These are phyloP conservation scores for Mycosphaerelloides madeirae DNA, from an alignment of 2,329 filamentous ascomycete species.

Conservation along the genomic window DNA sequence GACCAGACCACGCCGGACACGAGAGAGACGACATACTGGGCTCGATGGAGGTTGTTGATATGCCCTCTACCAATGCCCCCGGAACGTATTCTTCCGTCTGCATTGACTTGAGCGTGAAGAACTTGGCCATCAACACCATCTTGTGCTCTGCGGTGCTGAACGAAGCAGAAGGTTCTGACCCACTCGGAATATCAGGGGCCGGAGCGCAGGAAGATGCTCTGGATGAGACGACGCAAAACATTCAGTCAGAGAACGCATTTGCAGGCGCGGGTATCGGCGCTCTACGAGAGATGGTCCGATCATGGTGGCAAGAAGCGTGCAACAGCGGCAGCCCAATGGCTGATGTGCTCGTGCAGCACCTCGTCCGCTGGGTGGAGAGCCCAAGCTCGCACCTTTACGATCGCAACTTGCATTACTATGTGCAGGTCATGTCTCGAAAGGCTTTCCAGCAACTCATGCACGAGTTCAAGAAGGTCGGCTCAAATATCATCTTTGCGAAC, in stretches of 20 bases:
- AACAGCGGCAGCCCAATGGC: slow-evolving; percentile 85
- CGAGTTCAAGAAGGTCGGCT: slow-evolving; percentile 91
- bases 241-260: slow-evolving; percentile 85
- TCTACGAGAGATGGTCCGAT: slow-evolving; percentile 94
- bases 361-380: slow-evolving; percentile 95
- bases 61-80: slow-evolving; percentile 89
- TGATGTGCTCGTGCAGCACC: slow-evolving; percentile 93
- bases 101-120: slow-evolving; percentile 89
- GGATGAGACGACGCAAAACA: slow-evolving; percentile 61
- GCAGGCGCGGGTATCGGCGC: slow-evolving; percentile 87
- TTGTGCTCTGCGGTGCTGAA: slow-evolving; percentile 95
- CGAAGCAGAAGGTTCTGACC: slow-evolving; percentile 85
- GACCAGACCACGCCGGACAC: slow-evolving; percentile 91
- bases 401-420: slow-evolving; percentile 88
- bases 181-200: slow-evolving; percentile 77
- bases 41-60: slow-evolving; percentile 73
- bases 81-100: slow-evolving; percentile 95
- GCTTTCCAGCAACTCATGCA: slow-evolving; percentile 95
- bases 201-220: slow-evolving; percentile 56
- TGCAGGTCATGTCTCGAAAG: slow-evolving; percentile 97
- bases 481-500: slow-evolving; percentile 91
- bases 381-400: slow-evolving; percentile 94
- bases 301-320: slow-evolving; percentile 89
- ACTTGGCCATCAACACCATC: slow-evolving; percentile 96
- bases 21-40: slow-evolving; percentile 86